These are phyloP conservation scores for Venustampulla echinocandica DNA, from an alignment of 495 filamentous ascomycete species.

Conservation along the genomic window DNA sequence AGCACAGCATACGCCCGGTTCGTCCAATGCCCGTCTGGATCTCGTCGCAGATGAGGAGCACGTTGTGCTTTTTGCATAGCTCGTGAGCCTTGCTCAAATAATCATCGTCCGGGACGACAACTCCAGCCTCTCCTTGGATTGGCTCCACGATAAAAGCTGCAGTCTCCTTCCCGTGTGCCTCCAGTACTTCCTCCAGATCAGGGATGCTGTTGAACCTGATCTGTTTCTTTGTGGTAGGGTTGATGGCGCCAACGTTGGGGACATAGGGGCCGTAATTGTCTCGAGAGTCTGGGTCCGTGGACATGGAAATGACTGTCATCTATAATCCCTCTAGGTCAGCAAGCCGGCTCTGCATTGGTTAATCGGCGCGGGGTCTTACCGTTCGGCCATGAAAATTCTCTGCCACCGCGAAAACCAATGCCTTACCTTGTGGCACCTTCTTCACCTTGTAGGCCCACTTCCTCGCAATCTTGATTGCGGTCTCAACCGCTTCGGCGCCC, in stretches of 20 bases:
- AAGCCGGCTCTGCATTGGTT: conserved; percentile 5
- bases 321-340: conserved; percentile 31
- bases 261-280: conserved; percentile 97
- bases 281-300: conserved; percentile 86
- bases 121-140: conserved; percentile 96
- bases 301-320: conserved; percentile 94
- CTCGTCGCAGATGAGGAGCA: conserved; percentile 93
- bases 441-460: conserved; percentile 99
- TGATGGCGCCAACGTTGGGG: conserved; percentile 71
- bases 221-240: conserved; percentile 65
- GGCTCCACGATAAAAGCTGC: conserved; percentile 95
- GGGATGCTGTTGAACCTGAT: conserved; percentile 81
- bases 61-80: conserved; percentile 89
- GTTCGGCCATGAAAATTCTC: conserved; percentile 98
- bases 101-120: conserved; percentile 86
- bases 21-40: conserved; percentile 96
- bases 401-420: conserved; percentile 70
- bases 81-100: conserved; percentile 76
- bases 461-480: conserved; percentile 90
- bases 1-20: conserved; percentile 87
- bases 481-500: conserved; percentile 97
- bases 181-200: conserved; percentile 70
- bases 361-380: conserved; percentile 41
- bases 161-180: conserved; percentile 71
- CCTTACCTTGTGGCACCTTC: conserved; percentile 75